Base-by-base conservation (phyloP, 305 asterid species). In the Caryopteris hybrid region DNA sequence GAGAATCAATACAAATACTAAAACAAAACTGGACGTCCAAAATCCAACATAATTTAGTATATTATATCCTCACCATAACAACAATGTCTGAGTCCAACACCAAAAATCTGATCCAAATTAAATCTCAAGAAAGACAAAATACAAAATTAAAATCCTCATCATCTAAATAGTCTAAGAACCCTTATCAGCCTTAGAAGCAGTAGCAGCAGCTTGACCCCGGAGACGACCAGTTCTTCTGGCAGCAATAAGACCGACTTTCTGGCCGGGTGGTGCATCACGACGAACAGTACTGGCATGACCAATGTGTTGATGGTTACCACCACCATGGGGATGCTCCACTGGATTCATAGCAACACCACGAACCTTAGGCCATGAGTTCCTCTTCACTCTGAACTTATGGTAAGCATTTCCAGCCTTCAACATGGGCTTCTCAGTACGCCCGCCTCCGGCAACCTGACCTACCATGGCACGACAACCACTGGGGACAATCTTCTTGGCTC, bases 311-410 rank as follows among this genome's bases (percentile, higher is more conserved):
- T 89, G 96, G 82, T 89, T 89, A 87, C 95, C 95, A 84, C 96
- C 92, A 81, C 95, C 95, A 73, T 89, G 92, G 7, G 96, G 95
- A 87, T 87, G 95, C 81, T 87, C 96, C 18, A 87, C 91, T 0
- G 96, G 95, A 62, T 89, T 89, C 96, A 89, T 89, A 65, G 95
- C 96, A 76, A 85, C 86, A 80, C 90, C 90, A 82, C 86, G 86
- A 71, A 82, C 88, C 86, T 78, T 80, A 45, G 88, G 88, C 91
- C 91, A 85, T 21, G 76, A 67, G 75, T 85, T 90, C 50, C 88
- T 85, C 88, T 85, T 85, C 70, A 85, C 88, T 47, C 86, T 73
- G 78, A 63, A 90, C 80, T 87, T 90, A 77, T 82, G 86, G 22
- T 85, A 85, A 0, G 91, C 91, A 14, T 85, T 85, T 42, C 86